Evolutionary conservation across 495 filamentous ascomycete species (phyloP).

Genomic region (Penicillium paxilli): DNA sequence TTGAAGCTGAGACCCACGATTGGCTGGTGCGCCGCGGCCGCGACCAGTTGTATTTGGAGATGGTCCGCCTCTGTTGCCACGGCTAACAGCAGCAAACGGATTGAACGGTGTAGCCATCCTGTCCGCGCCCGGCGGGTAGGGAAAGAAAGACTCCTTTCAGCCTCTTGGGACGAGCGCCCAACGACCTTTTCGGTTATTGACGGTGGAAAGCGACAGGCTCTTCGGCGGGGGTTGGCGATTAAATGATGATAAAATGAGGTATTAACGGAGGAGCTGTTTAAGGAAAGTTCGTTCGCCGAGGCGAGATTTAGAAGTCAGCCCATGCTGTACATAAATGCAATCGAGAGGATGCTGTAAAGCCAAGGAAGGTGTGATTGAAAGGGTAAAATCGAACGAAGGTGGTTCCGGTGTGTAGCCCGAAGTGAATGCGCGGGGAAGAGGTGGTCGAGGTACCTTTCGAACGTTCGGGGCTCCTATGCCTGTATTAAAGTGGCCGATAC

Average conservation of each 20-base stretch:
- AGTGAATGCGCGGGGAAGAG: background rate
- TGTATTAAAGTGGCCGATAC: background rate
- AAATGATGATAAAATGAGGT: background rate
- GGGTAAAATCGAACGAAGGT: background rate
- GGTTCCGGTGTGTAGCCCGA: background rate
- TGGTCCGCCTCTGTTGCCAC: conserved; percentile 30
- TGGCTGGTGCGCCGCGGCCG: conserved; percentile 30
- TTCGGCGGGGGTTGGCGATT: background rate
- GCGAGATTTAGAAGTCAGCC: conserved; percentile 20
- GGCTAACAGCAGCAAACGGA: conserved; percentile 27
- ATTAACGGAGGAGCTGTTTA: conserved; percentile 7
- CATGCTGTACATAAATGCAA: conserved; percentile 6
- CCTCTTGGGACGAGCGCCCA: background rate
- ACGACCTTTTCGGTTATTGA: background rate
- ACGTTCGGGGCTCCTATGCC: background rate
- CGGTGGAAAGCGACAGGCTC: background rate
- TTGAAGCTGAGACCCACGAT: conserved; percentile 20
- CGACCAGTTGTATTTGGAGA: conserved; percentile 11
- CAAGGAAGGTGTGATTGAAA: background rate
- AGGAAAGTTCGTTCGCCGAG: conserved; percentile 14
- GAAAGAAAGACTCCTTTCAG: conserved; percentile 10
- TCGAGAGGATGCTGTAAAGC: background rate
- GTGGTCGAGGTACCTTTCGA: background rate
- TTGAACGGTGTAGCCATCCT: conserved; percentile 42
- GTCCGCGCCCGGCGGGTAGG: conserved; percentile 29